Evolutionary conservation across 495 filamentous ascomycete genomes (phyloP).

Genomic region (Hypomontagnella submonticulosa): DNA sequence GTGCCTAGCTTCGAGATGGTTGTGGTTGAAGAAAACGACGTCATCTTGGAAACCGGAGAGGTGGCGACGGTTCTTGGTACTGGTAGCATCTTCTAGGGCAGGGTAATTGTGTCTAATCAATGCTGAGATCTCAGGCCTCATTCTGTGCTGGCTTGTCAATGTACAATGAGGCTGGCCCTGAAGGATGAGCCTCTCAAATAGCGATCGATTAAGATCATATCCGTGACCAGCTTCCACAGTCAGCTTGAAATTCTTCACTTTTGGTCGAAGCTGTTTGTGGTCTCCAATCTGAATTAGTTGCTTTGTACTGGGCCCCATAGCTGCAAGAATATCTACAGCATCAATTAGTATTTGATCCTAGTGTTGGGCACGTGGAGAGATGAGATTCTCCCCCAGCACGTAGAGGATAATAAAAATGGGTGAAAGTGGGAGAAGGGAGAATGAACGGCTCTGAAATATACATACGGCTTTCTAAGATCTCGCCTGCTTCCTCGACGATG

Average conservation of each 20-base stretch:
- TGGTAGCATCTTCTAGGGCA: constrained; percentile 66
- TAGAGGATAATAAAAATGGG: neutral
- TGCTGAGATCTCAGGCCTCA: constrained; percentile 75
- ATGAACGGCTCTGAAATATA: constrained; percentile 11
- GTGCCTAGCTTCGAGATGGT: constrained; percentile 60
- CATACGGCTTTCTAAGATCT: constrained; percentile 72
- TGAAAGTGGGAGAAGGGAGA: neutral
- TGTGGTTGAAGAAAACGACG: constrained; percentile 75
- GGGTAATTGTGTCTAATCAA: constrained; percentile 75
- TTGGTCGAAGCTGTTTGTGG: constrained; percentile 80
- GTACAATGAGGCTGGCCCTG: constrained; percentile 65
- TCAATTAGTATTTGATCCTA: no score
- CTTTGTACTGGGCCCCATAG: constrained; percentile 67
- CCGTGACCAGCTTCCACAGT: constrained; percentile 74
- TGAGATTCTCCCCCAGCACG: neutral
- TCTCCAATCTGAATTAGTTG: constrained; percentile 82
- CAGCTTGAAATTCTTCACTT: constrained; percentile 71
- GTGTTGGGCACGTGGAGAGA: no score
- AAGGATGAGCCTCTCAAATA: constrained; percentile 77
- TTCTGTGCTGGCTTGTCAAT: constrained; percentile 73
- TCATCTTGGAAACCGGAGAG: constrained; percentile 69
- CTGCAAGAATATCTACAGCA: constrained; percentile 67
- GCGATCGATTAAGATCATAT: constrained; percentile 74
- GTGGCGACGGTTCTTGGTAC: constrained; percentile 60
- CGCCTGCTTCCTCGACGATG: constrained; percentile 82